Evolutionary conservation across 139 green algal species (phyloP), one percentile per base, ranked within the genome.

Genomic region (Chlamydomonas eustigma): DNA sequence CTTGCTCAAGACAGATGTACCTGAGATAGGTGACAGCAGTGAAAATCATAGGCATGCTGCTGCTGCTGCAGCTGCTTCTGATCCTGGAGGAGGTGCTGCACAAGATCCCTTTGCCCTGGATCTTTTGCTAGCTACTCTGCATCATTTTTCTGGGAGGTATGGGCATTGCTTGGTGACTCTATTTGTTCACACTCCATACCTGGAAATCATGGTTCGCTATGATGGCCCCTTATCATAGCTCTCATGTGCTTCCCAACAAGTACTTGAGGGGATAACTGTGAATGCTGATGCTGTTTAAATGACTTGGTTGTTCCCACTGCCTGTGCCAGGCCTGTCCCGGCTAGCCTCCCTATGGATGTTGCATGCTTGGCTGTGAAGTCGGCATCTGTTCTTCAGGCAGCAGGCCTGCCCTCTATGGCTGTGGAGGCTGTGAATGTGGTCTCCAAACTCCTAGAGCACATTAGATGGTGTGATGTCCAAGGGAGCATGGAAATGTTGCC

Each of bases 101-200:
- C n/a, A 5, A 28, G 65, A 72, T 31, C 65, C 65, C 31, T 72
- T 72, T 72, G 65, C 65, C 8, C 65, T 72, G 33, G 65, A 72
- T 34, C 44, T 72, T 31, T 4, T 72, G 34, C 65, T 72, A 50
- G 4, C 8, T 22, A 34, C 33, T 18, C 65, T 72, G 65, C 28
- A 72, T 34, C 65, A 39, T 6, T 34, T 72, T 12, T 38, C 65
- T 72, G 65, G 65, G 6, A 35, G 44, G 44, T 58, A 58, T 58
- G 44, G 44, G 44, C 18, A 28, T 58, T 28, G 44, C 44, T 58
- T 35, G 58, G 58, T 37, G 25, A 70, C 8, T 24, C 58, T 5
- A 28, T n/a, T n/a, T n/a, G n/a, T n/a, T n/a, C n/a, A n/a, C n/a
- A n/a, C n/a, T n/a, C n/a, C n/a, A n/a, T n/a, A n/a, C n/a, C n/a